phyloP scores from a whole-genome alignment of 2,329 filamentous ascomycete genomes.

The Dactylonectria estremocensis region DNA sequence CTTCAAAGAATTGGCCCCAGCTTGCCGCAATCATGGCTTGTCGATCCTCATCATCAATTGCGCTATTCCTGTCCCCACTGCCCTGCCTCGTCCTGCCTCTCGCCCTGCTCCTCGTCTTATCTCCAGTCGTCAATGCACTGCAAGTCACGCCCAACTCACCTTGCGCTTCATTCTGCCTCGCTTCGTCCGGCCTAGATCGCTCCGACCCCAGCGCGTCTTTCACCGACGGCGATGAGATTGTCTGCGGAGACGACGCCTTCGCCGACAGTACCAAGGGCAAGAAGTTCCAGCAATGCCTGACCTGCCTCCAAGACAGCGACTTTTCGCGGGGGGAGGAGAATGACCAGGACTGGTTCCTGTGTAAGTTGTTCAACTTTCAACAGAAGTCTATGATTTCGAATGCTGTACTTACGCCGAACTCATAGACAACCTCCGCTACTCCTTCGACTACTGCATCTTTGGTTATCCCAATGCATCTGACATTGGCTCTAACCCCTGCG shows the following conservation, averaged over 20 bases:
- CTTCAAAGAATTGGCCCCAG: background rate
- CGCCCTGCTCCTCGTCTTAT: background rate
- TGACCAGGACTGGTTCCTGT: constrained; percentile 71
- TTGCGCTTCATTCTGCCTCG: constrained; percentile 66
- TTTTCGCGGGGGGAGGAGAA: constrained; percentile 64
- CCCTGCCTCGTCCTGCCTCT: background rate
- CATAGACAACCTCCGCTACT: constrained; percentile 69
- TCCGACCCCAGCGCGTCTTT: constrained; percentile 64
- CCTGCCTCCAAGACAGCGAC: constrained; percentile 67
- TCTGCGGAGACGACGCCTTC: constrained; percentile 64
- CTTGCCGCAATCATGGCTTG: constrained; percentile 21
- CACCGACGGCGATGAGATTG: constrained; percentile 62
- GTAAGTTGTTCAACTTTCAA: constrained; percentile 56
- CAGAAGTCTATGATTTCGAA: background rate
- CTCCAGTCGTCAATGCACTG: constrained; percentile 55
- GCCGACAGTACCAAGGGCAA: constrained; percentile 55
- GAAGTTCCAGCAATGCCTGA: constrained; percentile 66
- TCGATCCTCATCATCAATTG: background rate
- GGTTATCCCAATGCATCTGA: constrained; percentile 65
- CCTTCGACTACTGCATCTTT: constrained; percentile 67
- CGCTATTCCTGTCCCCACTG: constrained; percentile 15
- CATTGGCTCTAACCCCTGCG: constrained; percentile 64
- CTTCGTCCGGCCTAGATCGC: constrained; percentile 57
- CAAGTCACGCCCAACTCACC: constrained; percentile 70
- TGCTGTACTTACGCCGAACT: background rate